These are phyloP conservation scores for Citrus sinensis DNA, from an alignment of 345 rosid genomes.

Conservation along the genomic window DVS_A1.0 CM039161.1:19585501-19586000, in stretches of 20 bases:
- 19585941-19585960: slow-evolving; percentile 62
- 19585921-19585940: slow-evolving; percentile 46
- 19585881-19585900: slow-evolving; percentile 45
- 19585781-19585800: neutral
- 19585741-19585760: slow-evolving; percentile 46
- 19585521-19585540: slow-evolving; percentile 50
- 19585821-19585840: neutral
- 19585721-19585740: slow-evolving; percentile 53
- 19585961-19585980: slow-evolving; percentile 56
- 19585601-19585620: neutral
- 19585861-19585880: slow-evolving; percentile 47
- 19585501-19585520: slow-evolving; percentile 43
- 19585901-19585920: slow-evolving; percentile 36
- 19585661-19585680: slow-evolving; percentile 80
- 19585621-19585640: neutral
- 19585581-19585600: slow-evolving; percentile 45
- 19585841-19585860: slow-evolving; percentile 26
- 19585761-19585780: neutral
- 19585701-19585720: slow-evolving; percentile 65
- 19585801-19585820: neutral
- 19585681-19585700: slow-evolving; percentile 57
- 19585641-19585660: neutral
- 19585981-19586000: neutral
- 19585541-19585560: slow-evolving; percentile 72
- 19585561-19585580: slow-evolving; percentile 51